phyloP scores from a whole-genome alignment of 257 asterid species.

The Solanum chilense region DNA sequence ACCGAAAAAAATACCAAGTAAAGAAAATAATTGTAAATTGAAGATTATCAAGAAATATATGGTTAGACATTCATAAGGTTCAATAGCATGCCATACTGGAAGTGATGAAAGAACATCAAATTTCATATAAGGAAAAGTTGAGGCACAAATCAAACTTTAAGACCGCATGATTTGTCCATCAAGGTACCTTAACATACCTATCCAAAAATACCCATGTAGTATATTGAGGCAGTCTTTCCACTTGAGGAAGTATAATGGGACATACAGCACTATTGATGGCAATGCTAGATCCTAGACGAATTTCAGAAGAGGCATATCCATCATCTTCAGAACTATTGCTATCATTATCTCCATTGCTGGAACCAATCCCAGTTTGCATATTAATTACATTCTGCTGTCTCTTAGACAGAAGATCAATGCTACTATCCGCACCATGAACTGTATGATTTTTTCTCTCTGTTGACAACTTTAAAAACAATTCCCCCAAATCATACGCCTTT shows the following conservation, averaged over 20 bases:
- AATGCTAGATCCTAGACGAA: slow-evolving; percentile 84
- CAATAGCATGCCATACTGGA: background rate
- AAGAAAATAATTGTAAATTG: background rate
- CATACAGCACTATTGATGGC: slow-evolving; percentile 82
- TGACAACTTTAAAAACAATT: slow-evolving; percentile 37
- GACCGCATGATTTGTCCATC: background rate
- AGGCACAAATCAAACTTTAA: background rate
- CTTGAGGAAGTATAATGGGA: slow-evolving; percentile 70
- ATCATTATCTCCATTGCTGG: slow-evolving; percentile 49
- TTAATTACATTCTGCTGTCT: slow-evolving; percentile 85
- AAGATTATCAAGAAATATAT: background rate
- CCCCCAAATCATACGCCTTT: slow-evolving; percentile 44
- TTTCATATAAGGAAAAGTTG: background rate
- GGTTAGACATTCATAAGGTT: background rate
- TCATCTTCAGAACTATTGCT: slow-evolving; percentile 71
- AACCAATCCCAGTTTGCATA: slow-evolving; percentile 65
- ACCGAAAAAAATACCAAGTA: background rate
- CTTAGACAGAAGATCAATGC: slow-evolving; percentile 64
- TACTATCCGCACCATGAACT: slow-evolving; percentile 30
- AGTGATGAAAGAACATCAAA: background rate
- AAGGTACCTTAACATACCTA: slow-evolving; percentile 38
- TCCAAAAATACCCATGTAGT: slow-evolving; percentile 86
- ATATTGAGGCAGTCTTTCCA: slow-evolving; percentile 57
- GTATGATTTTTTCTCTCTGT: slow-evolving; percentile 46
- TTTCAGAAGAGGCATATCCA: slow-evolving; percentile 79